Evolutionary conservation across 441 rosid species (phyloP).

Genomic region (Arabidopsis hybrid): DNA sequence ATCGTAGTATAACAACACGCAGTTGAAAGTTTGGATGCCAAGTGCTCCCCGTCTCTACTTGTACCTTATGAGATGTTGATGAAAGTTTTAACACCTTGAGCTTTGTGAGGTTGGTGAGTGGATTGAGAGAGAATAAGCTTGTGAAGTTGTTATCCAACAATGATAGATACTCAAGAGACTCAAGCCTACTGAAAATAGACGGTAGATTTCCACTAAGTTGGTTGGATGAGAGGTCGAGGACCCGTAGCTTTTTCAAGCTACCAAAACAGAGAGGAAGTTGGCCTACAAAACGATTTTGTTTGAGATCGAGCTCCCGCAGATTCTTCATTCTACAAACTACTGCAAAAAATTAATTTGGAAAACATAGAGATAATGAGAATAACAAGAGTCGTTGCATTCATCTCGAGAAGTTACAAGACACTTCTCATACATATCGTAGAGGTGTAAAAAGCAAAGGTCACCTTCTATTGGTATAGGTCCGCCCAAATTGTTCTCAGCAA

Average conservation of each 20-base stretch:
- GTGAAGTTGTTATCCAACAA: not conserved
- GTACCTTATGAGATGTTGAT: no score
- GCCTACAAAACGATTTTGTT: not conserved
- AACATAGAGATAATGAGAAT: not conserved
- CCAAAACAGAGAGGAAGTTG: conserved; percentile 1
- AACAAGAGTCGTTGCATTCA: not conserved
- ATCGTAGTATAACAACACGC: no score
- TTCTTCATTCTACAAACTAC: not conserved
- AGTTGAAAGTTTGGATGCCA: no score
- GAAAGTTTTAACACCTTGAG: no score
- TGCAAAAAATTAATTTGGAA: not conserved
- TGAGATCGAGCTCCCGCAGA: not conserved
- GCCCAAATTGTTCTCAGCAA: accelerated
- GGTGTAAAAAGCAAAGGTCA: not conserved
- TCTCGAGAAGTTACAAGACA: not conserved
- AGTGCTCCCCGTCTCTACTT: no score
- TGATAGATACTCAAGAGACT: conserved; percentile 23
- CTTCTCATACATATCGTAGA: not conserved
- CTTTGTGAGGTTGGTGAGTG: no score
- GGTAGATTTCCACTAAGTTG: conserved; percentile 8
- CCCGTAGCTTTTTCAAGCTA: not conserved
- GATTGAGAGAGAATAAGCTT: conserved; percentile 11
- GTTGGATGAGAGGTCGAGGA: not conserved
- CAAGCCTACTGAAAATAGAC: not conserved
- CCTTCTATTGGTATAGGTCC: conserved; percentile 1